Evolutionary conservation across 2,329 filamentous ascomycete species (phyloP).

Genomic region (Juglanconis juglandina): DNA sequence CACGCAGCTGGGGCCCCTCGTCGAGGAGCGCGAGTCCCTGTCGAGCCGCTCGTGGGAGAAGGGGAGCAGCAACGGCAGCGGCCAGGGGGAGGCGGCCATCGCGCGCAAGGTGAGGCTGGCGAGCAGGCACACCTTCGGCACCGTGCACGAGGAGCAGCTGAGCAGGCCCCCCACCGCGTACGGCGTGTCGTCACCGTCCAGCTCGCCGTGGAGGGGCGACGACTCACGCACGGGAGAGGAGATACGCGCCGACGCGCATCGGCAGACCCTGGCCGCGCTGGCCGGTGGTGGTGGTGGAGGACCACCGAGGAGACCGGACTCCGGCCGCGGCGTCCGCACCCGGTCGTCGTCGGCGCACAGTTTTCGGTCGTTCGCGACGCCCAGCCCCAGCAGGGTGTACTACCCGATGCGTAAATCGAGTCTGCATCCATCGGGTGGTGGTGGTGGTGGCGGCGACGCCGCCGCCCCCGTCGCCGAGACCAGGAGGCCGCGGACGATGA

Average conservation of each 20-base stretch:
- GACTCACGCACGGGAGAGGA: constrained; percentile 29
- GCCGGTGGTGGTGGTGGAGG: neutral
- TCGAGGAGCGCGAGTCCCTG: constrained; percentile 32
- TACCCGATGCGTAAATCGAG: constrained; percentile 12
- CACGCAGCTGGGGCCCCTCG: constrained; percentile 31
- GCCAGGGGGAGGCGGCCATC: constrained; percentile 30
- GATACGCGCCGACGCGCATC: constrained; percentile 8
- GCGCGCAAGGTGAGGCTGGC: constrained; percentile 11
- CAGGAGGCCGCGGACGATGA: neutral
- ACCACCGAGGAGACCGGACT: neutral
- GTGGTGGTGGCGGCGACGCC: neutral
- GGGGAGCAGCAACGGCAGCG: neutral
- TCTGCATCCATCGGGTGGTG: neutral
- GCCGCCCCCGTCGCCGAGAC: neutral
- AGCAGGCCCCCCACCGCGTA: neutral
- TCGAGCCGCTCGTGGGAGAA: constrained; percentile 8
- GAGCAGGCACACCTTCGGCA: constrained; percentile 13
- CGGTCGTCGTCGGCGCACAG: constrained; percentile 10
- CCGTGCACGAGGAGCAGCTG: constrained; percentile 25
- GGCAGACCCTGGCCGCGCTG: constrained; percentile 13
- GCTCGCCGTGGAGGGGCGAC: constrained; percentile 24
- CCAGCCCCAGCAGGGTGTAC: neutral
- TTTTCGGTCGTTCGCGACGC: constrained; percentile 12
- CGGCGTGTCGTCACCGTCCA: constrained; percentile 21
- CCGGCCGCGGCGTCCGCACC: neutral